Evolutionary conservation across 495 filamentous ascomycete genomes (phyloP).

Genomic region (Xylaria acuta): DNA sequence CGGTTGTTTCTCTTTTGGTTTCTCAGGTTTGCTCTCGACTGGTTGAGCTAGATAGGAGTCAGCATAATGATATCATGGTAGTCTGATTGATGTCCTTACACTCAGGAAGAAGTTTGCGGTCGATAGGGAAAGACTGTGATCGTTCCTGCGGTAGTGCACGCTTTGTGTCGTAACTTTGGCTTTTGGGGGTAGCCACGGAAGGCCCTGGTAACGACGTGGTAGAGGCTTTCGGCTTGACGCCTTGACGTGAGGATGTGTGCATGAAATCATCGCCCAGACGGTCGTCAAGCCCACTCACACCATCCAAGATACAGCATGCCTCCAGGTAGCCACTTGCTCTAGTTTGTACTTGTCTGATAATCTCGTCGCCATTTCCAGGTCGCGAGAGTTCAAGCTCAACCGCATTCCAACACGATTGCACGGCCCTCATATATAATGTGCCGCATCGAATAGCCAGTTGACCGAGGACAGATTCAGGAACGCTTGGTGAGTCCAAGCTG

Average conservation of each 20-base stretch:
- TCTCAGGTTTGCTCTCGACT: conserved; percentile 28
- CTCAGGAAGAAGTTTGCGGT: background rate
- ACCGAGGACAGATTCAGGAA: conserved; percentile 56
- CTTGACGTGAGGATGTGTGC: conserved; percentile 26
- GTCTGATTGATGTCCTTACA: background rate
- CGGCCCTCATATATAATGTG: conserved; percentile 77
- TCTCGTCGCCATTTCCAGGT: conserved; percentile 45
- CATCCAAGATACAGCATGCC: conserved; percentile 58
- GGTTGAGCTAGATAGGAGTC: conserved; percentile 2
- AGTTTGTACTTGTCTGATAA: conserved; percentile 49
- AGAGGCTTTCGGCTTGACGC: conserved; percentile 10
- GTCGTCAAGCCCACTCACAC: conserved; percentile 56
- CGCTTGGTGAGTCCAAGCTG: conserved; percentile 37
- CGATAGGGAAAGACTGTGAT: conserved; percentile 8
- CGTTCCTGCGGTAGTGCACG: conserved; percentile 1
- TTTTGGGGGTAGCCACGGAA: background rate
- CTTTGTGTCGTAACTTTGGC: conserved; percentile 15
- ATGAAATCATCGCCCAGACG: conserved; percentile 47
- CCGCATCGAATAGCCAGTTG: conserved; percentile 76
- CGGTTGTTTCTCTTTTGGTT: conserved; percentile 34
- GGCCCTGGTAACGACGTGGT: conserved; percentile 10
- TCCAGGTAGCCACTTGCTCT: conserved; percentile 54
- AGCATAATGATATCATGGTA: background rate
- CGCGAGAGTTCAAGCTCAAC: conserved; percentile 68
- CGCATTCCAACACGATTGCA: conserved; percentile 78